phyloP scores from a whole-genome alignment of 345 rosid species.

The Cardiospermum halicacabum region DNA sequence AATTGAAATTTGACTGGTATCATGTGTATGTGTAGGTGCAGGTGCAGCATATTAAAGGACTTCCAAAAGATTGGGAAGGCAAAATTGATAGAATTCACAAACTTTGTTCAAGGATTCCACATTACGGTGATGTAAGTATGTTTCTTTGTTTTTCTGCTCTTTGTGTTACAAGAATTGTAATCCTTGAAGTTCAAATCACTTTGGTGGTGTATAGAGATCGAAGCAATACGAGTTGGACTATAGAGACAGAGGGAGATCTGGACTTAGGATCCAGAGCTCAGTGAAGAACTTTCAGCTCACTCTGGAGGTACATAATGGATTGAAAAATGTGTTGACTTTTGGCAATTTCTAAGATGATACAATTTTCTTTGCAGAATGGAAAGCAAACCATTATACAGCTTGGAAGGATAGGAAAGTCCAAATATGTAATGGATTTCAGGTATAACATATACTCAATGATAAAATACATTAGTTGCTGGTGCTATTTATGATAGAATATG shows the following conservation, averaged over 20 bases:
- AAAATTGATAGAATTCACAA: constrained; percentile 54
- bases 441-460: constrained; percentile 11
- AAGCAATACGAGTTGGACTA: constrained; percentile 74
- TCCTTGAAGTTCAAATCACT: neutral
- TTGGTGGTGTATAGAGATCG: constrained; percentile 32
- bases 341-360: too few relatives aligned
- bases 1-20: too few relatives aligned
- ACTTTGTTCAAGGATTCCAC: constrained; percentile 63
- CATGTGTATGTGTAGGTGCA: constrained; percentile 20
- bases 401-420: constrained; percentile 68
- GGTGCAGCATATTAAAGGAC: constrained; percentile 61
- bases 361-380: constrained; percentile 41
- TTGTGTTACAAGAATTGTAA: neutral
- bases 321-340: too few relatives aligned
- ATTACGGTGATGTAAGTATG: constrained; percentile 54
- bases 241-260: constrained; percentile 80
- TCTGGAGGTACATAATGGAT: constrained; percentile 56
- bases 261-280: constrained; percentile 62
- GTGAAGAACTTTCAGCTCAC: constrained; percentile 92
- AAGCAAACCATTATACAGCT: constrained; percentile 82
- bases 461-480: neutral
- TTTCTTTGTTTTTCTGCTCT: neutral
- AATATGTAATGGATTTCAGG: constrained; percentile 88
- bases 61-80: constrained; percentile 62
- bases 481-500: too few relatives aligned